Evolutionary conservation across 805 yeast species (phyloP).

Genomic region (Clavispora phyllophila): DNA sequence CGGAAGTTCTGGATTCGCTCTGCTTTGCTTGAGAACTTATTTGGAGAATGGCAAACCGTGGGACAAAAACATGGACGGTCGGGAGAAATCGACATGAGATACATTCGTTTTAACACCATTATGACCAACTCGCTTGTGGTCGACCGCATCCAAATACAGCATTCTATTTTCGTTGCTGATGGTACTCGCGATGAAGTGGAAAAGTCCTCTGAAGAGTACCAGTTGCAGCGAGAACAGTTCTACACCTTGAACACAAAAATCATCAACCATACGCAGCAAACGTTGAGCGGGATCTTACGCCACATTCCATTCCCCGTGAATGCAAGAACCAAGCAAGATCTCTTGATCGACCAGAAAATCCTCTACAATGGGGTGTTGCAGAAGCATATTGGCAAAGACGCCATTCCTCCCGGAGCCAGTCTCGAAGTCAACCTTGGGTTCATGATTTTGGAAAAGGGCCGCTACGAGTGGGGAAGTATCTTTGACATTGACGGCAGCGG

Average conservation of each 20-base stretch:
- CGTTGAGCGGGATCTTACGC: conserved; percentile 53
- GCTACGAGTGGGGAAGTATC: conserved; percentile 68
- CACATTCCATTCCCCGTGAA: conserved; percentile 44
- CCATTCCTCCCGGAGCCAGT: conserved; percentile 39
- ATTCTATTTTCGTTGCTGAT: conserved; percentile 17
- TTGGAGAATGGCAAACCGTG: conserved; percentile 59
- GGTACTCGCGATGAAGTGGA: conserved; percentile 7
- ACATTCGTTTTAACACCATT: conserved; percentile 53
- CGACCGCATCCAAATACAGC: conserved; percentile 42
- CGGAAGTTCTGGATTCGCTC: conserved; percentile 81
- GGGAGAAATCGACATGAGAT: conserved; percentile 65
- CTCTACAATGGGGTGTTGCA: conserved; percentile 73
- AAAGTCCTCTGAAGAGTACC: conserved; percentile 8
- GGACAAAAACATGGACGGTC: conserved; percentile 22
- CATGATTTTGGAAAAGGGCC: conserved; percentile 69
- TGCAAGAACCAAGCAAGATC: conserved; percentile 9
- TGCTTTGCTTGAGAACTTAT: conserved; percentile 50
- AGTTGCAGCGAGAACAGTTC: conserved; percentile 38
- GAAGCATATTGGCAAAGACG: conserved; percentile 36
- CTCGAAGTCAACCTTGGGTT: conserved; percentile 47
- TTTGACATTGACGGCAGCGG: conserved; percentile 23
- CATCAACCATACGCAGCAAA: conserved; percentile 39
- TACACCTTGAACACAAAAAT: conserved; percentile 48
- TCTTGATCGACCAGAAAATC: conserved; percentile 48
- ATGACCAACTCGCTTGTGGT: conserved; percentile 55